phyloP scores from a whole-genome alignment of 495 filamentous ascomycete species.

The Penicillium antarcticum region DNA sequence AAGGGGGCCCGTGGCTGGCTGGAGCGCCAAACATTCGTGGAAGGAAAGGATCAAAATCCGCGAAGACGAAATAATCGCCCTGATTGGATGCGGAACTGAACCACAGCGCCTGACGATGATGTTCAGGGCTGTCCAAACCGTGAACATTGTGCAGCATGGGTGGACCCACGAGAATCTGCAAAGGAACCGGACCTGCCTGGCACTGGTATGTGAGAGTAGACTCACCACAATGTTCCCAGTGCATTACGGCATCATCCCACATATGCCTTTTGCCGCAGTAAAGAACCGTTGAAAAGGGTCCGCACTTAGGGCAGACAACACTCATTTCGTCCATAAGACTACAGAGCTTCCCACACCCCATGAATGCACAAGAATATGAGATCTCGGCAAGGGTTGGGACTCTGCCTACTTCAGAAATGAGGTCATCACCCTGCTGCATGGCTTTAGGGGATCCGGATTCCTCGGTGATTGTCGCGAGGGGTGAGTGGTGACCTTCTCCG shows the following conservation, averaged over 20 bases:
- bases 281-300: slow-evolving; percentile 35
- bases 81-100: slow-evolving; percentile 16
- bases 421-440: not conserved
- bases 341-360: slow-evolving; percentile 46
- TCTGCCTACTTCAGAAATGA: not conserved
- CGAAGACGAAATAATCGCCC: slow-evolving; percentile 43
- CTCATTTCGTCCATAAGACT: slow-evolving; percentile 40
- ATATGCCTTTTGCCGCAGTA: slow-evolving; percentile 43
- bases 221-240: slow-evolving; percentile 33
- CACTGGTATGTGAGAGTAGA: slow-evolving; percentile 13
- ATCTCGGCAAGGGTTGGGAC: slow-evolving; percentile 1
- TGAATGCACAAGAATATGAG: slow-evolving; percentile 24
- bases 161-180: slow-evolving; percentile 9
- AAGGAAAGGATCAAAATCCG: slow-evolving; percentile 19
- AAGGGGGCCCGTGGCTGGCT: slow-evolving; percentile 11
- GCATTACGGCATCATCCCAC: slow-evolving; percentile 26
- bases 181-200: slow-evolving; percentile 16
- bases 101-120: slow-evolving; percentile 35
- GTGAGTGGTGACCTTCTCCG: too few species aligned
- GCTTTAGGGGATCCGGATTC: not conserved
- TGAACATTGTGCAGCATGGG: slow-evolving; percentile 29
- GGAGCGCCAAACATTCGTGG: slow-evolving; percentile 5
- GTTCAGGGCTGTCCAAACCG: slow-evolving; percentile 29
- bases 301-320: slow-evolving; percentile 42
- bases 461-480: too few species aligned